Conservation (phyloP, 139 green algal species). For the Chlamydomonas asymmetrica region DNA sequence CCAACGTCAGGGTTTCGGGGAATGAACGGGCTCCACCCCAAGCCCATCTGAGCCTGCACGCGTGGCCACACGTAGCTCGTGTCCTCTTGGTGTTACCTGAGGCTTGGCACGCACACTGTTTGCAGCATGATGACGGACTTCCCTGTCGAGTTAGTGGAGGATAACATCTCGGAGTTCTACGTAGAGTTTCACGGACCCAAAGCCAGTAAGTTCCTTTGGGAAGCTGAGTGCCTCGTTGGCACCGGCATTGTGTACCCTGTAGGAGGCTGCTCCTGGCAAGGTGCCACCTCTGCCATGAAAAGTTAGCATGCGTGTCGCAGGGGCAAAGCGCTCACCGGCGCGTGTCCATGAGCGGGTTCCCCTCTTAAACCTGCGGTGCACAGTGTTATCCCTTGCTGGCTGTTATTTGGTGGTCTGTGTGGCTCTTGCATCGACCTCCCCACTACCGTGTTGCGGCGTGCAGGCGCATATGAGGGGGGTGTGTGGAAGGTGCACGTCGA, state of each 20-base stretch:
- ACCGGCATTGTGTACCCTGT: no score
- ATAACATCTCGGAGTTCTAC: constrained; percentile 93
- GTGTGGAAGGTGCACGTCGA: constrained; percentile 96
- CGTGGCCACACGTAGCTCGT: not conserved
- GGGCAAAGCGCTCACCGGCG: no score
- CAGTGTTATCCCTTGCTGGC: no score
- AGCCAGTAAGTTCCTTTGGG: constrained; percentile 54
- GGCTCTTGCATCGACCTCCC: no score
- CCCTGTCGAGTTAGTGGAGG: constrained; percentile 91
- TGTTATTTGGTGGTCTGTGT: no score
- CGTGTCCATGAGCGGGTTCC: no score
- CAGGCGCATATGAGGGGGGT: constrained; percentile 94
- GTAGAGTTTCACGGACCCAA: constrained; percentile 90
- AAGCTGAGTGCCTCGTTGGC: not conserved
- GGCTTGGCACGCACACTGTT: not conserved
- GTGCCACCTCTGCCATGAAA: not conserved
- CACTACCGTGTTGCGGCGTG: no score
- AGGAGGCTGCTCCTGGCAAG: not conserved
- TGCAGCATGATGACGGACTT: constrained; percentile 97
- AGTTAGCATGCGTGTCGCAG: not conserved
- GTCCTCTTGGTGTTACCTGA: not conserved
- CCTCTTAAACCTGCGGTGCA: no score
- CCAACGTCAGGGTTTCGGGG: not conserved
- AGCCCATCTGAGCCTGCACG: not conserved
- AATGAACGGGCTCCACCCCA: not conserved